These are phyloP conservation scores for Teunomyces lycoperdinae DNA, from an alignment of 805 yeast genomes.

Conservation along the genomic window DNA sequence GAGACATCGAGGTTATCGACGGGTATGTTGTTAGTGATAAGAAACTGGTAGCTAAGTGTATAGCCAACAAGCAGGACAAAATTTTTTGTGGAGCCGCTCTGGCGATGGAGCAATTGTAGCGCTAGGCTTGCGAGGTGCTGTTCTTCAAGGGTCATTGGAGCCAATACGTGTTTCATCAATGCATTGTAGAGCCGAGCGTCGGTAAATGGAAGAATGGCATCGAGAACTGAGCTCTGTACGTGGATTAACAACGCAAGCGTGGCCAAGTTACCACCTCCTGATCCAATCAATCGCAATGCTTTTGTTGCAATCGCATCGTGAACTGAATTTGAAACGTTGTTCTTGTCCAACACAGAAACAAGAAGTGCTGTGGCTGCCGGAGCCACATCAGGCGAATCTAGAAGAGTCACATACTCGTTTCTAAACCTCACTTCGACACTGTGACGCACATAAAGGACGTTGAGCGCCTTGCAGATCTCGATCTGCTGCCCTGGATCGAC, in stretches of 20 bases:
- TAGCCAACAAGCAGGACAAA: slow-evolving; percentile 24
- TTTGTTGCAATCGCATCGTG: not conserved
- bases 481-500: not conserved
- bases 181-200: not conserved
- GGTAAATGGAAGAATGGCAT: not conserved
- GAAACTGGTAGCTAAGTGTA: slow-evolving; percentile 12
- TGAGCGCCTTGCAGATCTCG: not conserved
- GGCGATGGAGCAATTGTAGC: not conserved
- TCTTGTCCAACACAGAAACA: not conserved
- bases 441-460: not conserved
- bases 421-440: not conserved
- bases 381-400: not conserved
- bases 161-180: not conserved
- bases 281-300: not conserved
- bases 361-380: not conserved
- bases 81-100: not conserved
- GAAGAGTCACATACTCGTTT: not conserved
- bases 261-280: not conserved
- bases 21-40: slow-evolving; percentile 11
- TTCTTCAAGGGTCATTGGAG: not conserved
- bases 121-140: not conserved
- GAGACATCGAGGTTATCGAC: slow-evolving; percentile 16
- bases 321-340: not conserved
- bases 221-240: not conserved
- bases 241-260: not conserved